phyloP scores from a whole-genome alignment of 2,329 filamentous ascomycete species.

The Blumeriella jaapii region DNA sequence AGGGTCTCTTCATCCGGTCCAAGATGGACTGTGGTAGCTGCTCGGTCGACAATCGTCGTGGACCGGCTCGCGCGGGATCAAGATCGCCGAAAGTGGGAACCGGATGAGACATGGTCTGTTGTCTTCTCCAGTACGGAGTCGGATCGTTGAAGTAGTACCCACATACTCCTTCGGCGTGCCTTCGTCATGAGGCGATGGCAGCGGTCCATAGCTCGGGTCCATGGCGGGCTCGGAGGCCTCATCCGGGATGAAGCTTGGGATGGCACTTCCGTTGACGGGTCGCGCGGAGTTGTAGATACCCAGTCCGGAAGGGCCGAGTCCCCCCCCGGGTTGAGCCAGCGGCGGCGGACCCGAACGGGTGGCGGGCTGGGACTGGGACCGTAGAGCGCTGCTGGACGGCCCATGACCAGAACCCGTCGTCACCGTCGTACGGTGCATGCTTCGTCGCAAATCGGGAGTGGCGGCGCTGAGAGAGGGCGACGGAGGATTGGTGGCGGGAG shows the following conservation, averaged over 20 bases:
- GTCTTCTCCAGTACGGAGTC: slow-evolving; percentile 14
- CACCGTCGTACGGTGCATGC: slow-evolving; percentile 41
- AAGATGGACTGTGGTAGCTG: slow-evolving; percentile 27
- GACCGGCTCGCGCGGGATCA: slow-evolving; percentile 15
- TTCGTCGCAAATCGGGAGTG: slow-evolving; percentile 43
- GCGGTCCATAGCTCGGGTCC: slow-evolving; percentile 11
- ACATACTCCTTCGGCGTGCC: slow-evolving; percentile 25
- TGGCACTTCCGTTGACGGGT: slow-evolving; percentile 36
- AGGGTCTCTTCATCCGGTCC: slow-evolving; percentile 24
- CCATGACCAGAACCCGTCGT: slow-evolving; percentile 37
- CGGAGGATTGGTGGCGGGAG: slow-evolving; percentile 43
- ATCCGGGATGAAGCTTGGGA: slow-evolving; percentile 46
- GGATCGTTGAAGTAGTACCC: slow-evolving; percentile 26
- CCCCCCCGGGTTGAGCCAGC: slow-evolving; percentile 29
- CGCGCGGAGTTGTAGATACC: slow-evolving; percentile 21
- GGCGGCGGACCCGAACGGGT: slow-evolving; percentile 29
- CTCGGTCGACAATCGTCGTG: slow-evolving; percentile 23
- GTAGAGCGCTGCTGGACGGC: slow-evolving; percentile 42
- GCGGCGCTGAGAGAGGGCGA: slow-evolving; percentile 38
- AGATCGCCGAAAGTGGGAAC: slow-evolving; percentile 27
- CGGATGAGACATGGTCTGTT: slow-evolving; percentile 14
- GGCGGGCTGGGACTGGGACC: slow-evolving; percentile 57
- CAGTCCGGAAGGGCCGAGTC: slow-evolving; percentile 29
- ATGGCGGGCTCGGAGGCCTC: slow-evolving; percentile 28
- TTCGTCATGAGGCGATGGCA: slow-evolving; percentile 20